Conservation (phyloP, 2,329 filamentous ascomycete species). For the Colletotrichum spinosum region DNA sequence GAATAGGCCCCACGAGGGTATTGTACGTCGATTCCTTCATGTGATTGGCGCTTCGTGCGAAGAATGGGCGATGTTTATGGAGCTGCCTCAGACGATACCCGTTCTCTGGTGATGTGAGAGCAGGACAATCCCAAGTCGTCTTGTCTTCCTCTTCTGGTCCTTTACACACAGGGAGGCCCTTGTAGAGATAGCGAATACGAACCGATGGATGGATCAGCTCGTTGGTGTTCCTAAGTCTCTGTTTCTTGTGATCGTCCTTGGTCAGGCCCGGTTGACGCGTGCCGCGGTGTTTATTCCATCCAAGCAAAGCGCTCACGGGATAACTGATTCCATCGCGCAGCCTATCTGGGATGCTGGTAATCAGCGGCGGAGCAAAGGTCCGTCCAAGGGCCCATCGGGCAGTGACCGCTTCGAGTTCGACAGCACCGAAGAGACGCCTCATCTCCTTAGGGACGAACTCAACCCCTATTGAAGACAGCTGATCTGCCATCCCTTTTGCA, state of each 20-base stretch:
- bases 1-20: no score
- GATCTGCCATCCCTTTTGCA: constrained; percentile 40
- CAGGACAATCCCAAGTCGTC: constrained; percentile 29
- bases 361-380: constrained; percentile 36
- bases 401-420: constrained; percentile 18
- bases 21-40: no score
- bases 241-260: constrained; percentile 29
- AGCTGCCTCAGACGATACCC: no score
- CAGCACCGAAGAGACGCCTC: constrained; percentile 37
- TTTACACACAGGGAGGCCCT: constrained; percentile 45
- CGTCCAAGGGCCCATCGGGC: constrained; percentile 38
- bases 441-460: constrained; percentile 41
- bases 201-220: constrained; percentile 48
- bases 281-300: constrained; percentile 10
- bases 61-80: no score
- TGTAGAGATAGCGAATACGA: constrained; percentile 45
- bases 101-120: no score
- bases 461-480: constrained; percentile 40
- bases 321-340: constrained; percentile 1
- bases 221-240: constrained; percentile 29
- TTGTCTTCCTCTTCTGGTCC: constrained; percentile 40
- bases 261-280: constrained; percentile 42
- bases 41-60: no score
- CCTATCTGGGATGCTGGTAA: constrained; percentile 24
- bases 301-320: constrained; percentile 2